Evolutionary conservation across 2,329 filamentous ascomycete genomes (phyloP), one percentile per base, ranked within the genome.

Genomic region (Colletotrichum simmondsii): DNA sequence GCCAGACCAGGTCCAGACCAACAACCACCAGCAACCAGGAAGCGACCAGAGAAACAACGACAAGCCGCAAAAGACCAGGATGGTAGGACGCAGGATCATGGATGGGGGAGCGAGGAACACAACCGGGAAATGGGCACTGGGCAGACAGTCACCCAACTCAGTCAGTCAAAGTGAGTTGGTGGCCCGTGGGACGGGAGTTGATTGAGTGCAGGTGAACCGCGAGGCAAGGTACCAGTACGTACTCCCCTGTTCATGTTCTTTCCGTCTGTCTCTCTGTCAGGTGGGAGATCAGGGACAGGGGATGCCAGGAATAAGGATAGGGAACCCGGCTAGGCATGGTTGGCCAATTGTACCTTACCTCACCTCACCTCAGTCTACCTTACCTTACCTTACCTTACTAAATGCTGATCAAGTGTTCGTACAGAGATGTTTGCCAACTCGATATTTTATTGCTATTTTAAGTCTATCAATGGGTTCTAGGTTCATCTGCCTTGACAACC

Each of bases 61-160:
- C 37, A 42, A 19, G 37, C 37, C 37, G 37, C 37, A 19, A 35
- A 53, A 49, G 46, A 30, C 46, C 49, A 63, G 65, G 30, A 22
- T 30, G 22, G 57, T 28, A 46, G 14, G 7, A 22, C n/a, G 42
- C 49, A 58, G 28, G 52, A 53, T 26, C 32, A 35, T 35, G 32
- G 32, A 35, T 35, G 32, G 32, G 58, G 49, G 26, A 64, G 60
- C 60, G 59, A 69, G 66, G 59, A 64, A 52, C 32, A 46, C 30
- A 52, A 65, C 62, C 66, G 28, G 66, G 66, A 64, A 64, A 63
- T 69, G 66, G 66, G 66, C 59, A 64, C 56, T 69, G 66, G 66
- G 66, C 59, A 64, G 49, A 42, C 37, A 42, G 37, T 42, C 37
- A 42, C 37, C 19, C 16, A 42, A 7, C 37, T 42, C 37, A 42